A percentile compares a stretch with the other conserved stretches of the same genome.
phyloP scores from a whole-genome alignment of 805 yeast species.

The Jamesozyma jinghongensis region DNA sequence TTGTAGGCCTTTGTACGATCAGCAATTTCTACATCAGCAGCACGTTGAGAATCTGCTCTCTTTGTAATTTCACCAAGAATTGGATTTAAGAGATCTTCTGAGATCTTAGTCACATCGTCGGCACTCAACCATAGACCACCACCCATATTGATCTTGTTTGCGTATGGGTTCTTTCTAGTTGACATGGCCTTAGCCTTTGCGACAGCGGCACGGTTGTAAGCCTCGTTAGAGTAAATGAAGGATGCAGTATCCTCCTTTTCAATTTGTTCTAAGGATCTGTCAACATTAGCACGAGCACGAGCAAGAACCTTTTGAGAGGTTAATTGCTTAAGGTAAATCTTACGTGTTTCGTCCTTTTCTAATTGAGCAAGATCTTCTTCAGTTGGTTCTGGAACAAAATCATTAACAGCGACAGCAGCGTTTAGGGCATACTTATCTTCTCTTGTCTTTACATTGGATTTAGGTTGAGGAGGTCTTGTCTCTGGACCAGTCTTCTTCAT shows the following conservation, averaged over 20 bases:
- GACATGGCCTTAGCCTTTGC: slow-evolving; percentile 67
- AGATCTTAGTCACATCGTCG: slow-evolving; percentile 71
- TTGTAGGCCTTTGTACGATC: slow-evolving; percentile 31
- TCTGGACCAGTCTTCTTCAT: slow-evolving; percentile 7
- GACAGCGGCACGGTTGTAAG: slow-evolving; percentile 62
- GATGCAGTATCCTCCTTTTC: slow-evolving; percentile 33
- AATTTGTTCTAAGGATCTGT: slow-evolving; percentile 32
- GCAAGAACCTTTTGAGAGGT: slow-evolving; percentile 36
- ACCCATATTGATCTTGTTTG: slow-evolving; percentile 65
- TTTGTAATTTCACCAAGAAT: slow-evolving; percentile 64
- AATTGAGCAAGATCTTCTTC: slow-evolving; percentile 32
- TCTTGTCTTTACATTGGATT: neutral
- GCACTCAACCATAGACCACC: slow-evolving; percentile 78
- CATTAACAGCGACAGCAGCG: slow-evolving; percentile 34
- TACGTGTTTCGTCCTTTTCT: slow-evolving; percentile 31
- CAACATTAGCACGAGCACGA: slow-evolving; percentile 45
- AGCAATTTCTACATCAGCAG: slow-evolving; percentile 40
- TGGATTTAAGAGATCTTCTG: slow-evolving; percentile 72
- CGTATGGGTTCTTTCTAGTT: slow-evolving; percentile 29
- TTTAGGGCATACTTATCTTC: slow-evolving; percentile 32
- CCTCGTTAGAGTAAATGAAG: slow-evolving; percentile 34
- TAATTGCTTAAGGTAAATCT: slow-evolving; percentile 22
- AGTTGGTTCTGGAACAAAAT: slow-evolving; percentile 28
- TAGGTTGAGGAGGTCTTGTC: neutral
- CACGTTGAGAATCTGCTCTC: slow-evolving; percentile 66